Conservation (phyloP, 208 protist genomes). For the Endotrypanum monterogeii region DNA sequence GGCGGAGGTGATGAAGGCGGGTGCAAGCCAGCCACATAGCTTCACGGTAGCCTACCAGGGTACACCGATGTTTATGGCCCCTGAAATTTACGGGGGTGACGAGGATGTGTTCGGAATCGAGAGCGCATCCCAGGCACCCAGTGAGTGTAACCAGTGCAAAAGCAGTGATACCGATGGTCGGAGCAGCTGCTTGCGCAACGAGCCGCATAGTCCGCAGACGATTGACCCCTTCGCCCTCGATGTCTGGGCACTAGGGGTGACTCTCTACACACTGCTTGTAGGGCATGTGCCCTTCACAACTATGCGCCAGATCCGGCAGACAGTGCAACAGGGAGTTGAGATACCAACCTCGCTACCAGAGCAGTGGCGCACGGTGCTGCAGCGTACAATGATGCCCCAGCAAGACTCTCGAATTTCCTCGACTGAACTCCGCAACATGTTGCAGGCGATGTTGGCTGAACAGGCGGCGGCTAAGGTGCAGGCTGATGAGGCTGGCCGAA, state of each 20-base stretch:
- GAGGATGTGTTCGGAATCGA: conserved; percentile 14
- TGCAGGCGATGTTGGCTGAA: conserved; percentile 25
- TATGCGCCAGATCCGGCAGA: conserved; percentile 28
- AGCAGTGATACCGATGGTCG: neutral
- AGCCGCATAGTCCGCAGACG: conserved; percentile 7
- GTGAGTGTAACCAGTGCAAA: neutral
- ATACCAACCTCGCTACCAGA: conserved; percentile 14
- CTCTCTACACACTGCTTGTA: conserved; percentile 89
- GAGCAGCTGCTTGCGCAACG: neutral
- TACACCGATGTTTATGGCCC: conserved; percentile 80
- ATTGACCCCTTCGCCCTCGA: conserved; percentile 80
- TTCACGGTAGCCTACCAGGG: conserved; percentile 63
- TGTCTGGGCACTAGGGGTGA: conserved; percentile 90
- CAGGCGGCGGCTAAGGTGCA: neutral
- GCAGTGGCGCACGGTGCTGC: conserved; percentile 22
- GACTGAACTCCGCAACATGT: conserved; percentile 11
- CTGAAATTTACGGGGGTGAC: conserved; percentile 53
- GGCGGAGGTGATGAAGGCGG: conserved; percentile 64
- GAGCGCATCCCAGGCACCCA: neutral
- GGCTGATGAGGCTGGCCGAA: neutral
- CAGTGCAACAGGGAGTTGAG: conserved; percentile 5
- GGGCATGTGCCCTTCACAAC: conserved; percentile 92
- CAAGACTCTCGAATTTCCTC: conserved; percentile 10
- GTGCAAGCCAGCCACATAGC: conserved; percentile 42
- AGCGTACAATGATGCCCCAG: conserved; percentile 18